Evolutionary conservation across 2,329 filamentous ascomycete genomes (phyloP).

Genomic region (Fusarium guadeloupense): DNA sequence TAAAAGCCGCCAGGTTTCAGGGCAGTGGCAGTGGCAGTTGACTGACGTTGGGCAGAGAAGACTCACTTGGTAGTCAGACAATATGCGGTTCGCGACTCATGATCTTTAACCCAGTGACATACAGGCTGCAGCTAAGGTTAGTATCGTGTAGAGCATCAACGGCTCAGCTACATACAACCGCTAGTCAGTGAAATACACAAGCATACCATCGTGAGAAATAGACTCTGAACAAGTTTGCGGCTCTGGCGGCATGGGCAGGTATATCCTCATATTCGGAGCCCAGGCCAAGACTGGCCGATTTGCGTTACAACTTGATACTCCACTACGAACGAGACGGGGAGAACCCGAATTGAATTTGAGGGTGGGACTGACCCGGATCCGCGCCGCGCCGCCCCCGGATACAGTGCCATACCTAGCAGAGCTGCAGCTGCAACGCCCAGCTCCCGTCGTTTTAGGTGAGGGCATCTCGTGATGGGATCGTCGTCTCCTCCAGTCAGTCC

Average conservation of each 20-base stretch:
- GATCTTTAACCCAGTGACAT: constrained; percentile 6
- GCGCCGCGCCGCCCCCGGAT: constrained; percentile 9
- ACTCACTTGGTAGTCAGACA: neutral
- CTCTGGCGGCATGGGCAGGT: neutral
- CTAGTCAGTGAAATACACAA: neutral
- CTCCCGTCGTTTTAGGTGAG: constrained; percentile 38
- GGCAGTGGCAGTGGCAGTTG: neutral
- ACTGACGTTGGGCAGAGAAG: neutral
- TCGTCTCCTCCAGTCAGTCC: neutral
- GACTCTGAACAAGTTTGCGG: neutral
- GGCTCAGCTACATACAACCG: no score
- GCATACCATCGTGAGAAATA: constrained; percentile 13
- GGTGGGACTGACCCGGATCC: constrained; percentile 23
- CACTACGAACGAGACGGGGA: neutral
- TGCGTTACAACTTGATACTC: constrained; percentile 9
- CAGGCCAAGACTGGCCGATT: constrained; percentile 8
- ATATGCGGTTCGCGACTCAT: neutral
- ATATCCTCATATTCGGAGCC: constrained; percentile 3
- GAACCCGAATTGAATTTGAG: no score
- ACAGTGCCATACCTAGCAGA: no score
- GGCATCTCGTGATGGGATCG: constrained; percentile 42
- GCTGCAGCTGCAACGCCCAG: neutral
- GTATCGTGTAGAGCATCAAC: neutral
- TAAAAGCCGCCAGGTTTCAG: neutral
- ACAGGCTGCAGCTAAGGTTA: neutral